Percentiles rank a stretch among this genome's conserved stretches.
Evolutionary conservation across 768 basidiomycete genomes (phyloP).

Genomic region (Mycena albidolilacea): DNA sequence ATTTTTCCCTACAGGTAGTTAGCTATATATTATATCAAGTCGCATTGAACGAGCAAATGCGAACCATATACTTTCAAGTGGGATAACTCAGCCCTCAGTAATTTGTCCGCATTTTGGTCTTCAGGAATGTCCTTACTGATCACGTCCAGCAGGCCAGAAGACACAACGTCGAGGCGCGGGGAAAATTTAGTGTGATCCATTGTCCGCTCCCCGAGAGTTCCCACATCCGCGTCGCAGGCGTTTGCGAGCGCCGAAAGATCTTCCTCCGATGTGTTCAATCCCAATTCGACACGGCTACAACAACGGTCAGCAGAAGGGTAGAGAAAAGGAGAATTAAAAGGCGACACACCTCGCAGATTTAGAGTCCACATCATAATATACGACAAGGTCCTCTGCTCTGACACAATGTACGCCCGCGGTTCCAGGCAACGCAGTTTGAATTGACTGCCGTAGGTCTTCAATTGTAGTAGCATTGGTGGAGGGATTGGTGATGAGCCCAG

Average conservation of each 20-base stretch:
- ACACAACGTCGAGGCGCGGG: slow-evolving; percentile 1
- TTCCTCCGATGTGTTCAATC: not conserved
- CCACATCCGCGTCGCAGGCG: not conserved
- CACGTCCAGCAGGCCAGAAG: slow-evolving; percentile 9
- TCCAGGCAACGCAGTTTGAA: not conserved
- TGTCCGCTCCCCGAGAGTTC: not conserved
- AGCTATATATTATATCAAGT: not conserved
- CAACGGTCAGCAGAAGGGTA: not conserved
- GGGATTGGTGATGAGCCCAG: not conserved
- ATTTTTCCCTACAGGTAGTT: not conserved
- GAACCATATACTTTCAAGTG: slow-evolving; percentile 10
- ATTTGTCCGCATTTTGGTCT: slow-evolving; percentile 7
- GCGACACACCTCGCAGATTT: not conserved
- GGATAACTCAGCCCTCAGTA: not conserved
- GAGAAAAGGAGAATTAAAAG: not conserved
- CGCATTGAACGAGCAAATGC: not conserved
- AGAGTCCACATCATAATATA: not conserved
- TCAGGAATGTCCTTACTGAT: not conserved
- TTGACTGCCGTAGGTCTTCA: not conserved
- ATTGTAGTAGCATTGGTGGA: not conserved
- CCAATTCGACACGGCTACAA: not conserved
- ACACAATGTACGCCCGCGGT: not conserved
- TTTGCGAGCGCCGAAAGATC: not conserved
- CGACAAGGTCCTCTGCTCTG: not conserved
- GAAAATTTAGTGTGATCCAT: slow-evolving; percentile 1